Evolutionary conservation across 345 rosid species (phyloP).

Genomic region (Sisymbrium irio): DNA sequence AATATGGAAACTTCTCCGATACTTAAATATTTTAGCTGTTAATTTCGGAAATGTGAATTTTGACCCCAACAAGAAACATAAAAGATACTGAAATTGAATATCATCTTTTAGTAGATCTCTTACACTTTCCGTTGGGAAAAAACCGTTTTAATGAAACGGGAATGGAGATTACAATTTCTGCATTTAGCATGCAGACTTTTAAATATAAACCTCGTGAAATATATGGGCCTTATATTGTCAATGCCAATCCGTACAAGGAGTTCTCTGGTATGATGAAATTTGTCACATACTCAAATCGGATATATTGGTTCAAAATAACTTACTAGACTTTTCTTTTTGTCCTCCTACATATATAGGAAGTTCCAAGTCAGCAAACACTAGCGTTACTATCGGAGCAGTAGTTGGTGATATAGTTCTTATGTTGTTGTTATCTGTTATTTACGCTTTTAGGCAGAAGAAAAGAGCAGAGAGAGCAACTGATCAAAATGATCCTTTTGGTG

Average conservation of each 20-base stretch:
- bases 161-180: conserved; percentile 40
- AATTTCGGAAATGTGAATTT: too few species aligned
- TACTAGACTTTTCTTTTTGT: too few species aligned
- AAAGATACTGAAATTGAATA: conserved; percentile 40
- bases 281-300: background rate
- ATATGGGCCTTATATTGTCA: conserved; percentile 64
- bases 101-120: conserved; percentile 41
- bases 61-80: conserved; percentile 64
- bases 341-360: conserved; percentile 4
- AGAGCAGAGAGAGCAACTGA: conserved; percentile 63
- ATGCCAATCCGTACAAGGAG: conserved; percentile 25
- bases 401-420: conserved; percentile 55
- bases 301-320: background rate
- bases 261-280: conserved; percentile 48
- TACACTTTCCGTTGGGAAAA: conserved; percentile 49
- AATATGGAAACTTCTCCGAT: too few species aligned
- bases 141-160: conserved; percentile 49
- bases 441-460: conserved; percentile 63
- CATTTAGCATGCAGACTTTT: conserved; percentile 49
- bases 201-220: conserved; percentile 42
- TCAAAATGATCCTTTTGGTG: conserved; percentile 71
- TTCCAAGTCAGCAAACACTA: conserved; percentile 42
- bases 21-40: too few species aligned
- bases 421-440: conserved; percentile 51
- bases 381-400: conserved; percentile 60